Conservation (phyloP, 768 basidiomycete species). For the Amanita thiersii region DNA sequence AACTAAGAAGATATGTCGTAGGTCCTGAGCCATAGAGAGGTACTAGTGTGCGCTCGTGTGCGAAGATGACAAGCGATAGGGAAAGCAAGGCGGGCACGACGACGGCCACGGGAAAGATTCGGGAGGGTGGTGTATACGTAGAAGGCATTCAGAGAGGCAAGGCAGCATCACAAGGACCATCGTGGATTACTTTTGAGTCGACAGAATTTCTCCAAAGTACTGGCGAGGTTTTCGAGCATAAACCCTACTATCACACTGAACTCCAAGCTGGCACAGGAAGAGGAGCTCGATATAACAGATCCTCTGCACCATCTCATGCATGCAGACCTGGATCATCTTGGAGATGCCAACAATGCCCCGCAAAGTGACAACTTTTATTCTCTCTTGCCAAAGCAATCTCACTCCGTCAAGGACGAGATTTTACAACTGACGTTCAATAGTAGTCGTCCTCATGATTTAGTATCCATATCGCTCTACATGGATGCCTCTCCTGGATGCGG, state of each 20-base stretch:
- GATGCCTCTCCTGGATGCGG: slow-evolving; percentile 88
- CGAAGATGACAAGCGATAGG: slow-evolving; percentile 51
- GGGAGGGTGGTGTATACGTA: no score
- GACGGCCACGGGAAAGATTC: no score
- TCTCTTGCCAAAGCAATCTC: slow-evolving; percentile 47
- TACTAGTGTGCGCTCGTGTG: slow-evolving; percentile 54
- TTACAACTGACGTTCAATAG: slow-evolving; percentile 35
- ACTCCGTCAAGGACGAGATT: slow-evolving; percentile 39
- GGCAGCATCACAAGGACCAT: no score
- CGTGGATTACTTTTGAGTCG: no score
- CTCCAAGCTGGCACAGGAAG: slow-evolving; percentile 38
- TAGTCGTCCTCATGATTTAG: slow-evolving; percentile 15
- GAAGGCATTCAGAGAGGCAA: no score
- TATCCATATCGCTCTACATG: slow-evolving; percentile 48
- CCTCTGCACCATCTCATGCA: slow-evolving; percentile 55
- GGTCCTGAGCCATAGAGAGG: slow-evolving; percentile 64
- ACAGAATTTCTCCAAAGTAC: no score
- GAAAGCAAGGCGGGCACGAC: slow-evolving; percentile 13
- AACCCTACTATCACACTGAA: slow-evolving; percentile 10
- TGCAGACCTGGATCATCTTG: slow-evolving; percentile 4
- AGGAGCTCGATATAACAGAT: slow-evolving; percentile 44
- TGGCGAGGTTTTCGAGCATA: no score
- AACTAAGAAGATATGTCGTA: slow-evolving; percentile 39
- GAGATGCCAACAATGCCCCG: slow-evolving; percentile 16
- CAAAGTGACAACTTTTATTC: slow-evolving; percentile 20